Evolutionary conservation across 441 rosid species (phyloP).

Genomic region (Kokia cookei): DNA sequence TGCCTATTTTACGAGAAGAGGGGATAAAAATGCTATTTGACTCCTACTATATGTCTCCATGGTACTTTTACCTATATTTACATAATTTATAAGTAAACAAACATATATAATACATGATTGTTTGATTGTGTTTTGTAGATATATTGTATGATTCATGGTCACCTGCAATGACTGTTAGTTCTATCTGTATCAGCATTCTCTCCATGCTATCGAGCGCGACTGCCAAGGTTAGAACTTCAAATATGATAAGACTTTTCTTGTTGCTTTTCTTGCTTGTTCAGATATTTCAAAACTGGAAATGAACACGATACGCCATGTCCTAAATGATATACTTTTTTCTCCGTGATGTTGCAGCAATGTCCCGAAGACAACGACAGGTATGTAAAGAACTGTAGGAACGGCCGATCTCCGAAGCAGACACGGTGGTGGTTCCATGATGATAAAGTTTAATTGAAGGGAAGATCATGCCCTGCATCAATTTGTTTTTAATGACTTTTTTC

Average conservation of each 20-base stretch:
- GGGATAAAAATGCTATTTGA: no score
- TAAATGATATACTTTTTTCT: neutral
- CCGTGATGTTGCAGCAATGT: conserved; percentile 66
- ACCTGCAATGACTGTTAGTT: conserved; percentile 98
- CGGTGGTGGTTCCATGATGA: conserved; percentile 99
- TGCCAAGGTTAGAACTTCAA: conserved; percentile 57
- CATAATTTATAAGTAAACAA: neutral
- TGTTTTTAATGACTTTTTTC: conserved; percentile 19
- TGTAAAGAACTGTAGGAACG: conserved; percentile 91
- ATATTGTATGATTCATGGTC: conserved; percentile 99
- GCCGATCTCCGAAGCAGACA: conserved; percentile 97
- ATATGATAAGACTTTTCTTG: neutral
- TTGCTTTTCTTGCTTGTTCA: neutral
- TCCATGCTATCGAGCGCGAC: conserved; percentile 98
- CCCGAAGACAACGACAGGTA: conserved; percentile 98
- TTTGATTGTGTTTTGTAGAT: conserved; percentile 38
- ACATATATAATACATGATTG: conserved; percentile 6
- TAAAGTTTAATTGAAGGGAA: conserved; percentile 50
- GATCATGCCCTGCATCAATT: conserved; percentile 17
- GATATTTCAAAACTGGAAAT: neutral
- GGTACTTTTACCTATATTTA: no score
- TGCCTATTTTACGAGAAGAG: no score
- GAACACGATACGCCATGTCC: neutral
- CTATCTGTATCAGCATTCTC: conserved; percentile 96
- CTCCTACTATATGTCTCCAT: no score